Evolutionary conservation across 371 early-diverging fungal genomes (phyloP), one percentile per base, ranked within the genome.

Genomic region (Nosema muscidifuracis): DNA sequence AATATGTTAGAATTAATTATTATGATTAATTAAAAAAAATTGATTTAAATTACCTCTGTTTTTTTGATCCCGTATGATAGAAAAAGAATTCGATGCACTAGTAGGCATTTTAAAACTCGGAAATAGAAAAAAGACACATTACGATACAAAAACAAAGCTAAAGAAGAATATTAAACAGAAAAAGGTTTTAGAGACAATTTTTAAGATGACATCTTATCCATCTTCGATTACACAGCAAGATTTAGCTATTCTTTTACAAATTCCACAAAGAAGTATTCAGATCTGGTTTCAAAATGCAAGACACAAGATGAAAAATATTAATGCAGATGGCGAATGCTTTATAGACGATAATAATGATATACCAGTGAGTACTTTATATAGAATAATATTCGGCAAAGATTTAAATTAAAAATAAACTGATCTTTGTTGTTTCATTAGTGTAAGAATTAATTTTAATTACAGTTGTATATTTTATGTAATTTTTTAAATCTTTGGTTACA

Each of bases 241-340:
- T 34, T 36, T 80, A 15, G 74, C 77, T 1, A 26, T 76, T 28
- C 26, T 80, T 12, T 62, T 80, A 12, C 67, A 67, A 18, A 71
- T 79, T n/a, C 38, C 74, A 10, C 43, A 42, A 24, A 47, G 77
- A 44, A 40, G 61, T 15, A 65, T 80, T 20, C 80, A 80, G 51
- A 74, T 80, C 13, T 80, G 80, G 80, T 80, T 80, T 42, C 80
- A 80, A 53, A 80, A 80, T 53, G 81, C 80, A 56, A 65, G 81
- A 63, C 81, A 81, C 26, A 83, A 81, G 47, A 63, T 50, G n/a
- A 74, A 38, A 60, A 77, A 58, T 28, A 67, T 43, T 1, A 55
- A 13, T 40, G 31, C 20, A 31, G 24, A 68, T 0, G 15, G 22
- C 3, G n/a, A 47, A 9, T 15, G 22, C 16, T 47, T 47, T 15